These are phyloP conservation scores for Pezicula carpinea DNA, from an alignment of 2,329 filamentous ascomycete genomes.

Conservation along the genomic window DNA sequence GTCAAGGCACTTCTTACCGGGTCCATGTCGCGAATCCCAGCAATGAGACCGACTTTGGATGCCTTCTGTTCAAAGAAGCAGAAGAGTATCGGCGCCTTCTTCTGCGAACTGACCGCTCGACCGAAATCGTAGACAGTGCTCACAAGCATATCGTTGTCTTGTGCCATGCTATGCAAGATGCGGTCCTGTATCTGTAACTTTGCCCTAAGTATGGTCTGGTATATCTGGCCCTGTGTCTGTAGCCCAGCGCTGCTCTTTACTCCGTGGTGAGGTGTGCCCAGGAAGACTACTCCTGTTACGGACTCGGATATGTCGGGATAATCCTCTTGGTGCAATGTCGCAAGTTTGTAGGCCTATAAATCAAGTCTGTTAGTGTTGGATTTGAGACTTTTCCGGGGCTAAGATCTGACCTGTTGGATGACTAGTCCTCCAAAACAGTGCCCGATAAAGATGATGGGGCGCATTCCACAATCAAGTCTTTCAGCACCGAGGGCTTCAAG, in stretches of 20 bases:
- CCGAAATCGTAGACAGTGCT: neutral
- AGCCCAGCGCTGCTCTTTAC: neutral
- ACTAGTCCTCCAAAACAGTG: slow-evolving; percentile 28
- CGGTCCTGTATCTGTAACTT: neutral
- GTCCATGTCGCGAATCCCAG: slow-evolving; percentile 1
- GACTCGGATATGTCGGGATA: neutral
- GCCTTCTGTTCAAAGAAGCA: neutral
- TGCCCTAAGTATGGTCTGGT: neutral
- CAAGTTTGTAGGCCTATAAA: slow-evolving; percentile 13
- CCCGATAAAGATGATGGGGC: slow-evolving; percentile 27
- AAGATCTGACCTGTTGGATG: slow-evolving; percentile 19
- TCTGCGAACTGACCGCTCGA: neutral
- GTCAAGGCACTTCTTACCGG: neutral
- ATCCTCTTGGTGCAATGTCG: slow-evolving; percentile 2
- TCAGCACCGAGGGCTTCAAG: slow-evolving; percentile 16
- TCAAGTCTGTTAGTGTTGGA: slow-evolving; percentile 11
- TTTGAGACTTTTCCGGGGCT: slow-evolving; percentile 15
- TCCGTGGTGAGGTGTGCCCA: neutral
- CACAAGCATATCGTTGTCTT: neutral
- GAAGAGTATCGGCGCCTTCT: neutral
- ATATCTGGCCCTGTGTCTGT: neutral
- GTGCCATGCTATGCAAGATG: neutral
- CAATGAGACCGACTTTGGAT: neutral
- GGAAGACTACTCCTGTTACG: neutral
- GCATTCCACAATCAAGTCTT: slow-evolving; percentile 15